Conservation (phyloP, 2,329 filamentous ascomycete genomes). For the Exophiala lecanii-corni region DNA sequence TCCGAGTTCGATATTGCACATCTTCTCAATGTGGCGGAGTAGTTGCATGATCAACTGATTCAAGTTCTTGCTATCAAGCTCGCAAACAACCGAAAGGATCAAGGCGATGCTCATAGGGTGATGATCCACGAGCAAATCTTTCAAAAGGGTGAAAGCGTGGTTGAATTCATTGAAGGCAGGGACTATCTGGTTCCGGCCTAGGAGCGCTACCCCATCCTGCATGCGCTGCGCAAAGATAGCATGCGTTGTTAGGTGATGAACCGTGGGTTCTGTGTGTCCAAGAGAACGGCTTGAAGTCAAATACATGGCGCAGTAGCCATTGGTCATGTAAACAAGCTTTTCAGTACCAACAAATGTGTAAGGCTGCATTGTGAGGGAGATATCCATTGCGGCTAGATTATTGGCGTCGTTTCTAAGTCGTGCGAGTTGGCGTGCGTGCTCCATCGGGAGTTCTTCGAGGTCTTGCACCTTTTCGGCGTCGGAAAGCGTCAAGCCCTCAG, state of each 20-base stretch:
- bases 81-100: too few species aligned
- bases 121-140: too few species aligned
- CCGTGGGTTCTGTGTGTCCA: constrained; percentile 5
- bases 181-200: too few species aligned
- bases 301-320: constrained; percentile 6
- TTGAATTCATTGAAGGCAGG: too few species aligned
- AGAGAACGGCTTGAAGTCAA: background rate
- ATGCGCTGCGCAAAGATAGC: constrained; percentile 16
- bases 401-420: constrained; percentile 2
- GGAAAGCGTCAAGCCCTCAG: background rate
- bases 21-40: background rate
- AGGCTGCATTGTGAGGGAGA: constrained; percentile 3
- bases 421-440: constrained; percentile 1
- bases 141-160: too few species aligned
- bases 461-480: background rate
- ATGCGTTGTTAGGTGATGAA: constrained; percentile 10
- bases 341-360: constrained; percentile 3
- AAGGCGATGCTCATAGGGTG: too few species aligned
- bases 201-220: too few species aligned
- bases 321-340: constrained; percentile 5
- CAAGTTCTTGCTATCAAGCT: too few species aligned
- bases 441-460: background rate
- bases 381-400: background rate
- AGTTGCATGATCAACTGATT: too few species aligned
- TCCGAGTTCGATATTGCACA: background rate